These are phyloP conservation scores for Paraphaeosphaeria minitans DNA, from an alignment of 2,329 filamentous ascomycete genomes.

Conservation along the genomic window DNA sequence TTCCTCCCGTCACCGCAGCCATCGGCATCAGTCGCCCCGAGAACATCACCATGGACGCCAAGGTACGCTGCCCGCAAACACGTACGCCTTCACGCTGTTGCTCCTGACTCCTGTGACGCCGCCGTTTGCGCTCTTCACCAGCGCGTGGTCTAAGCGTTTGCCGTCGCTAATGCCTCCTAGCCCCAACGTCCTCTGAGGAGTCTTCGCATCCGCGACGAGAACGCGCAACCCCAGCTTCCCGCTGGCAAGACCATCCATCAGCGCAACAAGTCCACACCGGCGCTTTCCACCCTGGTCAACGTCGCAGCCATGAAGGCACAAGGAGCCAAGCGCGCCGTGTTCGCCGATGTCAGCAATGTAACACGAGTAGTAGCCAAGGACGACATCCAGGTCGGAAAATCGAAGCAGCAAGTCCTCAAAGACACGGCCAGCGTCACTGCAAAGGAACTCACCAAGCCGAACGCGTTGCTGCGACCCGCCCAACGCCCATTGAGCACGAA, in stretches of 20 bases:
- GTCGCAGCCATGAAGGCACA: conserved; percentile 65
- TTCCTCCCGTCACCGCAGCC: conserved; percentile 28
- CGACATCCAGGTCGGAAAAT: conserved; percentile 58
- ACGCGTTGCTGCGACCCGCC: conserved; percentile 62
- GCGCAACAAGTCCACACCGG: conserved; percentile 78
- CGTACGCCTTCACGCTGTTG: not conserved
- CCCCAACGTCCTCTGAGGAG: conserved; percentile 69
- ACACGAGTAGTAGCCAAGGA: conserved; percentile 55
- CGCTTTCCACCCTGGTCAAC: conserved; percentile 60
- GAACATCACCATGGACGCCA: conserved; percentile 50
- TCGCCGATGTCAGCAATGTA: conserved; percentile 82
- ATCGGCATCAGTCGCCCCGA: conserved; percentile 25
- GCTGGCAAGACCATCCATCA: conserved; percentile 67
- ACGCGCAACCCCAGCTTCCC: conserved; percentile 53
- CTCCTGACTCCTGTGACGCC: conserved; percentile 1
- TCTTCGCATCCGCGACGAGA: conserved; percentile 72
- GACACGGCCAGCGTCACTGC: conserved; percentile 33
- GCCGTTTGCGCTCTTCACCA: conserved; percentile 12
- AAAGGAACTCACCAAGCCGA: conserved; percentile 51
- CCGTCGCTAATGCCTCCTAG: conserved; percentile 53
- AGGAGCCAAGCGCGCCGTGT: conserved; percentile 75
- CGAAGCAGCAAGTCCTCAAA: conserved; percentile 46
- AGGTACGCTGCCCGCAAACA: conserved; percentile 39
- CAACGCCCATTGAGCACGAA: conserved; percentile 59
- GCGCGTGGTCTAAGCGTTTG: conserved; percentile 12